Percentiles rank a stretch among this genome's conserved stretches.
Evolutionary conservation across 164 flowering plant genomes (phyloP).

Genomic region (Aristolochia californica): DNA sequence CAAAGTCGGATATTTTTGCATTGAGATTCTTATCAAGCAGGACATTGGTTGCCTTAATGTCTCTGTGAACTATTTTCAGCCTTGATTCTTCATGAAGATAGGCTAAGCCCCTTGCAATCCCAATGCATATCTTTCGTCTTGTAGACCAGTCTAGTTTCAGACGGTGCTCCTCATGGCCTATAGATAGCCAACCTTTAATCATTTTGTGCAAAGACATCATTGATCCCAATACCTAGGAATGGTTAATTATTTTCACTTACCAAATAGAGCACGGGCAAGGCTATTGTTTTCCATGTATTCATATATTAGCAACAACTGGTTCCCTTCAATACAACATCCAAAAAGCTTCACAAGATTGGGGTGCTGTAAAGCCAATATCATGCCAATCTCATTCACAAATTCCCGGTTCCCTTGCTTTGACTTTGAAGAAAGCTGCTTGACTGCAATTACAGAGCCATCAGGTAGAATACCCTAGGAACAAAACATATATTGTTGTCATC

Average conservation of each 20-base stretch:
- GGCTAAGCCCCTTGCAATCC: conserved; percentile 43
- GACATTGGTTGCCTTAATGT: conserved; percentile 15
- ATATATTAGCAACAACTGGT: conserved; percentile 41
- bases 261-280: conserved; percentile 47
- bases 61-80: conserved; percentile 17
- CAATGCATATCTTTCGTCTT: conserved; percentile 31
- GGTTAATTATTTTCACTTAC: conserved; percentile 13
- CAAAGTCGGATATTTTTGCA: conserved; percentile 82
- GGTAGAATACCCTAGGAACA: conserved; percentile 15
- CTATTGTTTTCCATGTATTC: conserved; percentile 59
- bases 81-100: conserved; percentile 46
- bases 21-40: conserved; percentile 48
- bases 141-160: conserved; percentile 34
- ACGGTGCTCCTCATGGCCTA: conserved; percentile 16
- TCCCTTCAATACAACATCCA: conserved; percentile 53
- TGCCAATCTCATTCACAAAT: conserved; percentile 57
- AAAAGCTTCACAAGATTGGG: conserved; percentile 53
- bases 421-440: conserved; percentile 53
- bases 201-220: background rate
- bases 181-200: background rate
- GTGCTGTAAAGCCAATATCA: conserved; percentile 51
- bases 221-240: background rate
- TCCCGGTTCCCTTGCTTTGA: conserved; percentile 67
- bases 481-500: background rate
- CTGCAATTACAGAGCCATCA: conserved; percentile 52